phyloP scores from a whole-genome alignment of 139 green algal genomes.

The Mesostigma viride region DNA sequence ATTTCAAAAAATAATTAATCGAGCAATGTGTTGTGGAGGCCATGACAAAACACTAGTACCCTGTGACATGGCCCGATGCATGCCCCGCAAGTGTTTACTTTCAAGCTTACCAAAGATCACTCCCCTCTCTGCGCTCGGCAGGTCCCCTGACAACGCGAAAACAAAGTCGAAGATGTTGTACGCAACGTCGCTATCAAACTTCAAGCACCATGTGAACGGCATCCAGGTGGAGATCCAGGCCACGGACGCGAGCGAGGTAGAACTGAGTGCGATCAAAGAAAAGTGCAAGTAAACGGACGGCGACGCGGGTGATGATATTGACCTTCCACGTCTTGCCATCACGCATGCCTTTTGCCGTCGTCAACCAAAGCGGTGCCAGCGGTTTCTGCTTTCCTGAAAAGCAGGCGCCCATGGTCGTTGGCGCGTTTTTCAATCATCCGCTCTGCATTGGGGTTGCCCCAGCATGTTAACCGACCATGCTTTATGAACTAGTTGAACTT shows the following conservation, averaged over 20 bases:
- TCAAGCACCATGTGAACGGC: slow-evolving; percentile 28
- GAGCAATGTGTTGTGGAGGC: slow-evolving; percentile 12
- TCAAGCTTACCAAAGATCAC: neutral
- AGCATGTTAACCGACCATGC: too few relatives aligned
- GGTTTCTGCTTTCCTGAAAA: too few relatives aligned
- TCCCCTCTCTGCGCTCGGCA: slow-evolving; percentile 1
- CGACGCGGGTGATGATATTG: too few relatives aligned
- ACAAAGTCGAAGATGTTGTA: slow-evolving; percentile 40
- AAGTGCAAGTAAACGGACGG: neutral
- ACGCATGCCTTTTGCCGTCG: too few relatives aligned
- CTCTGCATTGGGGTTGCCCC: too few relatives aligned
- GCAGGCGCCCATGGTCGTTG: too few relatives aligned
- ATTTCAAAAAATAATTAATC: slow-evolving; percentile 42
- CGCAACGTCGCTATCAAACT: slow-evolving; percentile 36
- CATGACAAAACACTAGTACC: neutral
- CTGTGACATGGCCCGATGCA: neutral
- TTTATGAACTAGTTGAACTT: too few relatives aligned
- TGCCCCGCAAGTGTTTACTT: neutral
- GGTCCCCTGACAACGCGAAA: slow-evolving; percentile 33
- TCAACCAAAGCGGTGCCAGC: too few relatives aligned
- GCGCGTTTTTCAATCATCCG: too few relatives aligned
- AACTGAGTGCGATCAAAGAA: slow-evolving; percentile 22
- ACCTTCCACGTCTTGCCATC: too few relatives aligned
- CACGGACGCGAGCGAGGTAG: slow-evolving; percentile 33
- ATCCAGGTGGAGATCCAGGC: slow-evolving; percentile 37